Evolutionary conservation across 768 basidiomycete species (phyloP).

Genomic region (Atractiella rhizophila): DNA sequence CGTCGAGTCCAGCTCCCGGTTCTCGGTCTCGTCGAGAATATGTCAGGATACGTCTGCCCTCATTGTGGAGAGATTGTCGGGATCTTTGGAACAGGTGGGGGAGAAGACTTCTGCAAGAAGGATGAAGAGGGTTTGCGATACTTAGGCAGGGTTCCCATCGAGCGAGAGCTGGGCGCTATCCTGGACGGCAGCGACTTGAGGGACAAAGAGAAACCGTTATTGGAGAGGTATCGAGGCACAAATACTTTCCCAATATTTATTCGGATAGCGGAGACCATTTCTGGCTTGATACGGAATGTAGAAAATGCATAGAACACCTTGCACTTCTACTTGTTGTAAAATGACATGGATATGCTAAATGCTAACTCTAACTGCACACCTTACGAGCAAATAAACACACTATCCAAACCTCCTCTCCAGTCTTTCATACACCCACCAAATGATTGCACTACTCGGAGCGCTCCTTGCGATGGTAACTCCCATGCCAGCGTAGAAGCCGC

Average conservation of each 20-base stretch:
- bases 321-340: too few relatives aligned
- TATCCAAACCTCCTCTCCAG: slow-evolving; percentile 33
- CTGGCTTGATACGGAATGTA: too few relatives aligned
- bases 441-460: slow-evolving; percentile 70
- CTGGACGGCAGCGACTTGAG: slow-evolving; percentile 31
- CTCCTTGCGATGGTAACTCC: slow-evolving; percentile 67
- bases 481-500: slow-evolving; percentile 73
- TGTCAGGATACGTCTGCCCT: slow-evolving; percentile 94
- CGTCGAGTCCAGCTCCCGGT: slow-evolving; percentile 63
- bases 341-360: too few relatives aligned
- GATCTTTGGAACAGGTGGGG: slow-evolving; percentile 82
- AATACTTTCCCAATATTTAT: slow-evolving; percentile 1
- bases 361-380: too few relatives aligned
- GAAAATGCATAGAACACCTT: too few relatives aligned
- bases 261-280: too few relatives aligned
- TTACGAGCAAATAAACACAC: slow-evolving; percentile 2
- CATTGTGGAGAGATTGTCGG: slow-evolving; percentile 89
- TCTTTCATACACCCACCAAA: slow-evolving; percentile 77
- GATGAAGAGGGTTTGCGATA: slow-evolving; percentile 32
- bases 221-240: slow-evolving; percentile 6
- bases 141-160: slow-evolving; percentile 73
- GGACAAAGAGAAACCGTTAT: not conserved
- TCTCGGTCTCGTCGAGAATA: slow-evolving; percentile 83
- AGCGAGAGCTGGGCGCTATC: slow-evolving; percentile 64
- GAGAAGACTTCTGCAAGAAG: slow-evolving; percentile 30